Evolutionary conservation across 2,329 filamentous ascomycete species (phyloP).

Genomic region (Aspergillus vadensis): DNA sequence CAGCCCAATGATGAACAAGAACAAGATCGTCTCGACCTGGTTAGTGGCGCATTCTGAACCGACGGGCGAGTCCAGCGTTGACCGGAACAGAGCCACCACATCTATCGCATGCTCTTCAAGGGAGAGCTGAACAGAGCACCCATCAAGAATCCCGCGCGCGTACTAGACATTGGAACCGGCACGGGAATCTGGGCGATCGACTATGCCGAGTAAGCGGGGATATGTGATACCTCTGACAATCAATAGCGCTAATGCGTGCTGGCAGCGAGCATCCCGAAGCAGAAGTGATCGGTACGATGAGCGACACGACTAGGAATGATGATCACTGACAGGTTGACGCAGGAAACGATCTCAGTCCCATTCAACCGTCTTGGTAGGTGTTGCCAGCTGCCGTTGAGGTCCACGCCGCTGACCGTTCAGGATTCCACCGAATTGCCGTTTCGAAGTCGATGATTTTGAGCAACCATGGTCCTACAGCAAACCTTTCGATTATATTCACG

Average conservation of each 20-base stretch:
- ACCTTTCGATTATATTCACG: constrained; percentile 37
- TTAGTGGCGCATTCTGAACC: constrained; percentile 17
- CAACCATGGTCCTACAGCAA: constrained; percentile 31
- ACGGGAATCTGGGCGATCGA: constrained; percentile 44
- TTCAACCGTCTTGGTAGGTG: constrained; percentile 34
- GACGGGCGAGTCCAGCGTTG: neutral
- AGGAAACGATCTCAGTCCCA: constrained; percentile 37
- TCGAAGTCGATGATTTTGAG: constrained; percentile 38
- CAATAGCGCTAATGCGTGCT: neutral
- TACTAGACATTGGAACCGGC: constrained; percentile 40
- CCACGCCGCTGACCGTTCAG: constrained; percentile 16
- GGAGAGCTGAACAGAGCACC: constrained; percentile 32
- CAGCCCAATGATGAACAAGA: constrained; percentile 40
- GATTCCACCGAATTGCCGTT: constrained; percentile 39
- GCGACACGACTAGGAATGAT: neutral
- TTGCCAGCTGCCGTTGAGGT: neutral
- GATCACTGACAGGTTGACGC: constrained; percentile 2
- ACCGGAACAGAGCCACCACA: constrained; percentile 33
- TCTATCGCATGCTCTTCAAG: constrained; percentile 37
- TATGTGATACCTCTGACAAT: neutral
- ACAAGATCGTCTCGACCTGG: constrained; percentile 39
- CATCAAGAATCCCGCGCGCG: constrained; percentile 28
- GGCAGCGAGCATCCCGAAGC: constrained; percentile 29
- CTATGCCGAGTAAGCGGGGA: constrained; percentile 35
- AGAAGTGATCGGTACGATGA: constrained; percentile 32